A percentile compares a stretch with the other conserved stretches of the same genome.
Conservation (phyloP, 139 green algal genomes). For the Closterium sp. region DNA sequence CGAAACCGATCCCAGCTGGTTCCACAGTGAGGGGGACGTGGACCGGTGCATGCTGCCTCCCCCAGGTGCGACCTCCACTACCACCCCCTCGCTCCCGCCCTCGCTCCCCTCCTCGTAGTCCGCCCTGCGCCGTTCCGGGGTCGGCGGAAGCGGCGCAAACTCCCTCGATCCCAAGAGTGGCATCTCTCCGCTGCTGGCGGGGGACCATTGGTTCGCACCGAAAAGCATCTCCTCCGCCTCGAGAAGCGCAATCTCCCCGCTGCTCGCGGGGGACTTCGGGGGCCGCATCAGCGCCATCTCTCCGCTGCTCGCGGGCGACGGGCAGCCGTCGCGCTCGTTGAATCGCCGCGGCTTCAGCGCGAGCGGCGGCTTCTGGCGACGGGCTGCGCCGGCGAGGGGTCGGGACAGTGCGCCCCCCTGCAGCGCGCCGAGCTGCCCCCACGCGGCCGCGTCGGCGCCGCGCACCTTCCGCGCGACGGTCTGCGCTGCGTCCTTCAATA, state of each 20-base stretch:
- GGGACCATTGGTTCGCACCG: neutral
- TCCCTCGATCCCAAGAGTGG: neutral
- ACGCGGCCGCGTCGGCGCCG: neutral
- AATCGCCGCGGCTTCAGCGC: neutral
- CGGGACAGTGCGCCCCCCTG: neutral
- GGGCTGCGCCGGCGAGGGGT: neutral
- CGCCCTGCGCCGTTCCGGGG: no score
- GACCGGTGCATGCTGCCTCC: neutral
- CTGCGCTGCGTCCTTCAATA: neutral
- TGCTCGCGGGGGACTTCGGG: neutral
- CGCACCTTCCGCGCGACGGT: neutral
- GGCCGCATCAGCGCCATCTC: neutral
- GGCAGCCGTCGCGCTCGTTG: neutral
- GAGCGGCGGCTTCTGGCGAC: neutral
- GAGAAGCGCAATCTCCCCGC: neutral
- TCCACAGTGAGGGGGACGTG: neutral
- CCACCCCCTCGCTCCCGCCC: no score
- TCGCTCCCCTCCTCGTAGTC: no score
- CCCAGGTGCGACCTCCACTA: neutral
- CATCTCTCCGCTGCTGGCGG: neutral
- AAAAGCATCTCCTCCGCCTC: neutral
- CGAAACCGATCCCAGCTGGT: neutral
- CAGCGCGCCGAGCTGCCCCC: neutral
- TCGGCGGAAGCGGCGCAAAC: neutral
- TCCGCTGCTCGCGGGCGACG: neutral